Evolutionary conservation across 2,329 filamentous ascomycete species (phyloP).

Genomic region (Amesomyces nigricolor): DNA sequence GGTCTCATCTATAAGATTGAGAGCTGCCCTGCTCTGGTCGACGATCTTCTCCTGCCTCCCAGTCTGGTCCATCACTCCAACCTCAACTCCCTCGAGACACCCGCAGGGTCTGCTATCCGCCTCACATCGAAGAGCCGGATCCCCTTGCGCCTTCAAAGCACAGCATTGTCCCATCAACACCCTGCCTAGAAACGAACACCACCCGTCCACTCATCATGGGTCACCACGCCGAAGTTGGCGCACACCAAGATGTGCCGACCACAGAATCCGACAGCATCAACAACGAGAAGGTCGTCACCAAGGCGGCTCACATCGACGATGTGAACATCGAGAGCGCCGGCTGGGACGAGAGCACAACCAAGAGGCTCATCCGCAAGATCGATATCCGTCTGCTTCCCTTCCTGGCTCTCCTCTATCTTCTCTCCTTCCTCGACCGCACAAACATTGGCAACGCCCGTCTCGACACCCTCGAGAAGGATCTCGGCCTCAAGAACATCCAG

Average conservation of each 20-base stretch:
- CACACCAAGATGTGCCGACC: constrained; percentile 19
- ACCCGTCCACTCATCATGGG: constrained; percentile 15
- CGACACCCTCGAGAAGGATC: constrained; percentile 33
- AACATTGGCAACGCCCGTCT: constrained; percentile 44
- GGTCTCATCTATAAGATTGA: not conserved
- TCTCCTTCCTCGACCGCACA: constrained; percentile 45
- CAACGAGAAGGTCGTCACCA: constrained; percentile 23
- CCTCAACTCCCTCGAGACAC: too few species aligned
- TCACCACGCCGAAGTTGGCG: constrained; percentile 19
- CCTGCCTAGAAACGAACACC: not conserved
- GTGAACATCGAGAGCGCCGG: constrained; percentile 23
- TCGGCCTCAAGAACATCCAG: constrained; percentile 27
- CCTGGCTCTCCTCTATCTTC: constrained; percentile 47
- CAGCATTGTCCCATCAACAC: not conserved
- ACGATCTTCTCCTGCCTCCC: not conserved
- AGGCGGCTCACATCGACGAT: constrained; percentile 14
- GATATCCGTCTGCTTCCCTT: constrained; percentile 50
- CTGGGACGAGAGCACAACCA: constrained; percentile 36
- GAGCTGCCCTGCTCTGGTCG: not conserved
- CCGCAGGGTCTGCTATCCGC: too few species aligned
- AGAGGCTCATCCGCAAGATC: constrained; percentile 43
- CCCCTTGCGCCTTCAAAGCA: not conserved
- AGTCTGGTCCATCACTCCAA: not conserved
- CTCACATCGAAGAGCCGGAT: not conserved
- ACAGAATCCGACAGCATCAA: constrained; percentile 25